Base-by-base conservation (phyloP, 2,329 filamentous ascomycete species). In the Pseudocercospora pini-densiflorae region DNA sequence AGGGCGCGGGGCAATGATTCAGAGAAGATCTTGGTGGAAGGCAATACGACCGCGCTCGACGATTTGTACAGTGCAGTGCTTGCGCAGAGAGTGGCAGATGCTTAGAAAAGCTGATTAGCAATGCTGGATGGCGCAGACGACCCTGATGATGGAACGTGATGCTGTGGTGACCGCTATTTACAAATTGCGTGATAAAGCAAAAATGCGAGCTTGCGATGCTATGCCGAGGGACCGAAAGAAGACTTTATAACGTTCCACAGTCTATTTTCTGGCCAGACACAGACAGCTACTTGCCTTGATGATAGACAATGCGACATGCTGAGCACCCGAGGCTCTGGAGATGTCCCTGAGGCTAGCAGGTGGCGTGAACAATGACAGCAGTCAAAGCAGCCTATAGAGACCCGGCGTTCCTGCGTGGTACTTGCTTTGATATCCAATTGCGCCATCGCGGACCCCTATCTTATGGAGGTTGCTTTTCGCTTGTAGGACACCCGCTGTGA, bases 351-450 rank as follows among this genome's bases (percentile, higher is more conserved):
- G 45, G 16, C 45, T 49, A 49, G 19, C 45, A 21, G 23, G 19
- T 21, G 40, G 40, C 19, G 23, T 51, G 47, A 21, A 51, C 47
- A 51, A 51, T 51, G 45, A 49, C n/a, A 24, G 47, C 47, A 40
- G 49, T 51, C 24, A 54, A 62, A 62, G 49, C 45, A 62, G 31
- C 59, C 43, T 19, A 62, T 53, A 40, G 36, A 62, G 47, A 55
- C 29, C 43, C 29, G 33, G 47, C 49, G 24, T 54, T 45, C 27
- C 43, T 61, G 59, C 59, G 24, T 43, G 47, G 47, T 45, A 61
- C 59, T 53, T 61, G 24, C 40, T 43, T 43, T 43, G 40, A 43
- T 43, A 19, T 43, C 16, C 40, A 43, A 43, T 43, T 43, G 40
- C 40, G 40, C 40, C 40, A 43, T 43, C 40, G 40, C 16, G 16